Evolutionary conservation across 805 yeast species (phyloP).

Genomic region (Metschnikowia lochheadii): DNA sequence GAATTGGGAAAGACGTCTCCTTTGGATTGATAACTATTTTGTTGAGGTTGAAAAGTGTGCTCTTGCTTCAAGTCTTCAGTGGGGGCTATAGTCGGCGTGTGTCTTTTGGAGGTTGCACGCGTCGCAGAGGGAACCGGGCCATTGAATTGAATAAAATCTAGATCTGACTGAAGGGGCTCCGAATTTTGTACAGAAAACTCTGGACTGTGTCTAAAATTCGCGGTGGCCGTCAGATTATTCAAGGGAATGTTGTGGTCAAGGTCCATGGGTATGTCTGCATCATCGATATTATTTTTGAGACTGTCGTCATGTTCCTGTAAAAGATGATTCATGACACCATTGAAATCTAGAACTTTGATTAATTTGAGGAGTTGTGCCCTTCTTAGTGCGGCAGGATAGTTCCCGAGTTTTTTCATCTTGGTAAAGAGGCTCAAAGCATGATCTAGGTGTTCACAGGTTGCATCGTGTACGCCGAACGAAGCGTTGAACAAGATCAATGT

Average conservation of each 20-base stretch:
- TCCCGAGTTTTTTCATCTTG: constrained; percentile 71
- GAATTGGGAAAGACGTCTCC: constrained; percentile 33
- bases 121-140: constrained; percentile 19
- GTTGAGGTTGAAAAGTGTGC: constrained; percentile 3
- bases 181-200: constrained; percentile 10
- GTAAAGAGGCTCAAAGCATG: constrained; percentile 68
- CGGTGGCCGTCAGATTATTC: constrained; percentile 1
- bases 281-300: not conserved
- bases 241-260: constrained; percentile 6
- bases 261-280: constrained; percentile 10
- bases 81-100: constrained; percentile 18
- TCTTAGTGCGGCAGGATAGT: constrained; percentile 74
- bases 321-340: constrained; percentile 56
- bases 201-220: constrained; percentile 12
- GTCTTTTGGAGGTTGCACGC: constrained; percentile 17
- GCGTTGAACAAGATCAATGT: constrained; percentile 70
- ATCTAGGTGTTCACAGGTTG: constrained; percentile 65
- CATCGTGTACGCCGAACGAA: constrained; percentile 78
- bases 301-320: constrained; percentile 57
- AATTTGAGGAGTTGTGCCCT: constrained; percentile 67
- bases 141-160: constrained; percentile 25
- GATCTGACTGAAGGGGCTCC: constrained; percentile 19
- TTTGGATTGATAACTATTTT: constrained; percentile 1
- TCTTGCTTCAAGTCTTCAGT: constrained; percentile 20
- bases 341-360: constrained; percentile 62